phyloP scores from a whole-genome alignment of 305 asterid species.

The Ajuga reptans region DNA sequence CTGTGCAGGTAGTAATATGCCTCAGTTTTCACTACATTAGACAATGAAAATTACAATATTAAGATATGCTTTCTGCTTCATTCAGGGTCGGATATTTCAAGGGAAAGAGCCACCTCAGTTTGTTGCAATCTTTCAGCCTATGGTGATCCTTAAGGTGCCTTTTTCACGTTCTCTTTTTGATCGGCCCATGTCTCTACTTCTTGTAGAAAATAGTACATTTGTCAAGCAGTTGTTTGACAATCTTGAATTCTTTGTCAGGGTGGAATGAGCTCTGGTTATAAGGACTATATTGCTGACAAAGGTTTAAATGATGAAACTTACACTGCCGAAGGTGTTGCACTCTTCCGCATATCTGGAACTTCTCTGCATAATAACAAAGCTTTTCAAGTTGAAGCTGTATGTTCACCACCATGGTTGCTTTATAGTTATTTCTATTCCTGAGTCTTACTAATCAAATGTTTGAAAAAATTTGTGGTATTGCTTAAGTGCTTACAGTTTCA shows the following conservation, averaged over 20 bases:
- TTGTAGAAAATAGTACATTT: background rate
- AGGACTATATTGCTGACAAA: constrained; percentile 53
- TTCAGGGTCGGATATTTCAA: constrained; percentile 76
- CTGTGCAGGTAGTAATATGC: constrained; percentile 48
- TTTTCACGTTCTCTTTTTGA: background rate
- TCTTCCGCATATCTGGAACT: constrained; percentile 67
- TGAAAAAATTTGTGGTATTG: background rate
- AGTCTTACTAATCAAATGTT: background rate
- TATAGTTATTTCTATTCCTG: background rate
- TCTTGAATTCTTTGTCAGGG: constrained; percentile 42
- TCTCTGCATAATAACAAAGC: constrained; percentile 55
- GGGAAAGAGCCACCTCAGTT: constrained; percentile 94
- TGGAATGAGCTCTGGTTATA: constrained; percentile 78
- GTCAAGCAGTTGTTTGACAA: constrained; percentile 11
- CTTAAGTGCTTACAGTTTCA: background rate
- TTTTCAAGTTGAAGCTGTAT: constrained; percentile 76
- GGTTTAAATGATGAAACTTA: constrained; percentile 82
- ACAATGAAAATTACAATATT: constrained; percentile 9
- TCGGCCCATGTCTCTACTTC: constrained; percentile 16
- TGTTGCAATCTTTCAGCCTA: constrained; percentile 72
- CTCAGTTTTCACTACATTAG: constrained; percentile 11
- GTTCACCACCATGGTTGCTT: constrained; percentile 18
- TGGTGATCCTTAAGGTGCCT: constrained; percentile 84
- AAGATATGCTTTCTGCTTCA: constrained; percentile 15
- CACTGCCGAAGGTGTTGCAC: constrained; percentile 62